Percentiles rank a stretch among this genome's conserved stretches.
Evolutionary conservation across 495 filamentous ascomycete genomes (phyloP).

Genomic region (Choiromyces venosus): DNA sequence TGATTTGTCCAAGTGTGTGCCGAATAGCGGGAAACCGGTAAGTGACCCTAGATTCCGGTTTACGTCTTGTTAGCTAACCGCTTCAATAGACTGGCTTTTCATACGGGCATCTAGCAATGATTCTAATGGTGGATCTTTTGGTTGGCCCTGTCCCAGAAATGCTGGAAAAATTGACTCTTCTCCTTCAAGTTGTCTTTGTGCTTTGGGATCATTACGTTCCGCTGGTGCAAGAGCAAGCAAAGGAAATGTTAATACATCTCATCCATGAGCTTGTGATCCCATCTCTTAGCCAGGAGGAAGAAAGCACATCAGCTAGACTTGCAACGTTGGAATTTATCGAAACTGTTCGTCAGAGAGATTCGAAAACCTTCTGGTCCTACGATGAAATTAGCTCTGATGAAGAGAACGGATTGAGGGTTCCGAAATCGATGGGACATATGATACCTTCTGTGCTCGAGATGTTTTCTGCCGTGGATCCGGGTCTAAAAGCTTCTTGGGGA

Average conservation of each 20-base stretch:
- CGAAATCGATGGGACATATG: slow-evolving; percentile 75
- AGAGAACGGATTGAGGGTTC: slow-evolving; percentile 71
- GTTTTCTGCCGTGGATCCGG: slow-evolving; percentile 78
- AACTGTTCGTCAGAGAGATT: slow-evolving; percentile 76
- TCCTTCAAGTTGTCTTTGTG: slow-evolving; percentile 86
- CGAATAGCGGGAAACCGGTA: slow-evolving; percentile 80
- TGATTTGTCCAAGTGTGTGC: slow-evolving; percentile 70
- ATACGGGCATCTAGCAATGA: slow-evolving; percentile 84
- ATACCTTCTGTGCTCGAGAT: slow-evolving; percentile 73
- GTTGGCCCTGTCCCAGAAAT: slow-evolving; percentile 79
- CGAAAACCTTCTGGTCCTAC: slow-evolving; percentile 84
- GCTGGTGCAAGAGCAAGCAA: slow-evolving; percentile 92
- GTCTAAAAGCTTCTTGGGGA: slow-evolving; percentile 82
- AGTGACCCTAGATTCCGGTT: slow-evolving; percentile 19
- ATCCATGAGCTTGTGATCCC: slow-evolving; percentile 96
- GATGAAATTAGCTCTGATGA: slow-evolving; percentile 78
- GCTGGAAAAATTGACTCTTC: slow-evolving; percentile 68
- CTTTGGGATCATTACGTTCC: slow-evolving; percentile 95
- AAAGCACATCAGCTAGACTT: slow-evolving; percentile 58
- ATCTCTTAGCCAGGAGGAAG: slow-evolving; percentile 67
- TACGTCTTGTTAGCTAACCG: slow-evolving; percentile 29
- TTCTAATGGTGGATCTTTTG: slow-evolving; percentile 92
- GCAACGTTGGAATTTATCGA: slow-evolving; percentile 86
- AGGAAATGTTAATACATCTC: slow-evolving; percentile 95
- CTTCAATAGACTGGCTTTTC: slow-evolving; percentile 64